A percentile compares a stretch with the other conserved stretches of the same genome.
Conservation (phyloP, 192 early-diverging fungal species). For the Pilaira anomala region DNA sequence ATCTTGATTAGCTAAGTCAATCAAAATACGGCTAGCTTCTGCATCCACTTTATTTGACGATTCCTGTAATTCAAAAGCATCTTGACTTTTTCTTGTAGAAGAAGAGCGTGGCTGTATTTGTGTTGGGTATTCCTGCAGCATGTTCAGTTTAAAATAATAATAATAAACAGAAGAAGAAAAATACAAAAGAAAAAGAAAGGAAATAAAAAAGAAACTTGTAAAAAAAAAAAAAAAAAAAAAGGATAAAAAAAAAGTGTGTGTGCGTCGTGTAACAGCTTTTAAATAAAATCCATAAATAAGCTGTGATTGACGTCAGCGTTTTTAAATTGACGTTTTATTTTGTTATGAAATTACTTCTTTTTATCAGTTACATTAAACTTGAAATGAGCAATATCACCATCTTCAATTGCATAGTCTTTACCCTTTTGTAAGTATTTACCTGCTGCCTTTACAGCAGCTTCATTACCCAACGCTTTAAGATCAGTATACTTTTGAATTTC, state of each 20-base stretch:
- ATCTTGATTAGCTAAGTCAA: conserved; percentile 36
- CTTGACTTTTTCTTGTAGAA: conserved; percentile 15
- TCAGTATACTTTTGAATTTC: conserved; percentile 59
- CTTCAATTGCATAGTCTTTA: conserved; percentile 69
- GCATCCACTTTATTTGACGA: conserved; percentile 31
- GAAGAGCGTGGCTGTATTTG: conserved; percentile 29
- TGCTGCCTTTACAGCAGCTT: conserved; percentile 67
- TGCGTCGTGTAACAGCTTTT: no score
- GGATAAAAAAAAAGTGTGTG: background rate
- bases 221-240: conserved; percentile 12
- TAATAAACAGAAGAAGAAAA: background rate
- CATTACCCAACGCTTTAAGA: conserved; percentile 55
- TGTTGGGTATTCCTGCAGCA: conserved; percentile 17
- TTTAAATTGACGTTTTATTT: no score
- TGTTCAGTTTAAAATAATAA: background rate
- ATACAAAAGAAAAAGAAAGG: background rate
- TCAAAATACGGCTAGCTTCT: conserved; percentile 36
- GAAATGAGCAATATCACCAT: conserved; percentile 57
- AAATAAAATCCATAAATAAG: no score
- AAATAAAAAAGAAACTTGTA: background rate
- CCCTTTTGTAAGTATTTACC: conserved; percentile 74
- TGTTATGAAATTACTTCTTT: background rate
- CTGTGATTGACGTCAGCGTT: no score
- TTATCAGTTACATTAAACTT: conserved; percentile 30
- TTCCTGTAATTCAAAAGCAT: background rate